Evolutionary conservation across 176 grass and related monocot species (phyloP).

Genomic region (Elaeis guineensis): DNA sequence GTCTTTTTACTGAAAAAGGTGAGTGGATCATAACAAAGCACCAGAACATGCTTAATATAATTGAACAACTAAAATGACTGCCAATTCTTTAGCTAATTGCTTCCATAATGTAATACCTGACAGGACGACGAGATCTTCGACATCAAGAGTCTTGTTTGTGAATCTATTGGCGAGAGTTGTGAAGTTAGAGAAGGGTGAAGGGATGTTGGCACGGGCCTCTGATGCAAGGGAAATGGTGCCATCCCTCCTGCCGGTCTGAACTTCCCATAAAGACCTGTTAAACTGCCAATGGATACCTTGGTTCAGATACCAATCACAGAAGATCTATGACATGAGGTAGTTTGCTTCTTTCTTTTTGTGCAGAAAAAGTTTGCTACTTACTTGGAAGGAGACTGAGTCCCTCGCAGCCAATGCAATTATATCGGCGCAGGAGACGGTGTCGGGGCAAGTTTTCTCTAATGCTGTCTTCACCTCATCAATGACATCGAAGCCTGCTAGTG

Average conservation of each 20-base stretch:
- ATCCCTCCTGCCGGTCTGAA: constrained; percentile 55
- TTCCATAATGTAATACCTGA: constrained; percentile 16
- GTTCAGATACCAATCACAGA: neutral
- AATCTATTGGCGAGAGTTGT: constrained; percentile 22
- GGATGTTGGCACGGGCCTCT: constrained; percentile 29
- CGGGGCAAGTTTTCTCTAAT: constrained; percentile 20
- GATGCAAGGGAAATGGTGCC: constrained; percentile 29
- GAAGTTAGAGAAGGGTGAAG: constrained; percentile 35
- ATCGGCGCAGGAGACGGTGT: constrained; percentile 32
- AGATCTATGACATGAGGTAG: neutral
- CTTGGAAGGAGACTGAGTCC: constrained; percentile 29
- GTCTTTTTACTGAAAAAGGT: no score
- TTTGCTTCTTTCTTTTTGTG: no score
- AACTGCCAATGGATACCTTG: constrained; percentile 20
- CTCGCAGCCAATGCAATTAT: constrained; percentile 33
- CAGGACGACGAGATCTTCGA: constrained; percentile 66
- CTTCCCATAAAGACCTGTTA: constrained; percentile 34
- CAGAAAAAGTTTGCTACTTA: neutral
- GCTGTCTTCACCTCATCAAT: constrained; percentile 32
- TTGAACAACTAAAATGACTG: no score
- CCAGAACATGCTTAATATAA: no score
- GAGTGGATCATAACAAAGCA: no score
- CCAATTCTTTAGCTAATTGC: no score
- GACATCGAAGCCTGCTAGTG: constrained; percentile 33
- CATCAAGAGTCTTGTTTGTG: constrained; percentile 27